Conservation (phyloP, 129 eudicot genomes). For the Lonicera japonica region DNA sequence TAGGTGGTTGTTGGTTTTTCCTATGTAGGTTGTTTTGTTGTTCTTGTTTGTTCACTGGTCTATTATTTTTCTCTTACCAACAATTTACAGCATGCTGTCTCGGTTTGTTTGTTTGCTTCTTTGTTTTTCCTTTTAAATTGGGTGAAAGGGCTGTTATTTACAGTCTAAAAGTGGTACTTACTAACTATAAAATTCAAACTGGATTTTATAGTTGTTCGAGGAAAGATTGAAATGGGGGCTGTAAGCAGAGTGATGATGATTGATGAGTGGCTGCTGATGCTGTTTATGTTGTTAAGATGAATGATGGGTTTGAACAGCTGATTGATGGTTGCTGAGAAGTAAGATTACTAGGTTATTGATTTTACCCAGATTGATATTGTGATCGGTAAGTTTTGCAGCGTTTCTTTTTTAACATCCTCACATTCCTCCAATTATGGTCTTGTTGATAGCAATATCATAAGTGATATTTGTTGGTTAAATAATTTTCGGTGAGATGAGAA, state of each 20-base stretch:
- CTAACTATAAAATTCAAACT: conserved; percentile 18
- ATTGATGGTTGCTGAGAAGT: conserved; percentile 23
- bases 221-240: conserved; percentile 28
- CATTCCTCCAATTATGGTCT: background rate
- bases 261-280: conserved; percentile 34
- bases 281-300: conserved; percentile 26
- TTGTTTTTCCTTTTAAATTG: background rate
- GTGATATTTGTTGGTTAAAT: background rate
- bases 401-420: background rate
- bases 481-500: conserved; percentile 2
- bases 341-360: conserved; percentile 8
- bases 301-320: conserved; percentile 13
- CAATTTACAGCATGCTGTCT: background rate
- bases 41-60: no score
- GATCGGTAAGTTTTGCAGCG: conserved; percentile 31
- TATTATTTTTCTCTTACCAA: background rate
- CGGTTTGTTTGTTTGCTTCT: background rate
- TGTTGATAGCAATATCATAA: conserved; percentile 3
- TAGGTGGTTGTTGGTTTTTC: no score
- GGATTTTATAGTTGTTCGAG: conserved; percentile 46
- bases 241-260: conserved; percentile 31
- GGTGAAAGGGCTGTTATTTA: background rate
- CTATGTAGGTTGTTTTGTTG: conserved; percentile 2
- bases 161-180: conserved; percentile 15
- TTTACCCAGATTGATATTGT: background rate